phyloP scores from a whole-genome alignment of 768 basidiomycete genomes.

The Xerocomus spinulosus region DNA sequence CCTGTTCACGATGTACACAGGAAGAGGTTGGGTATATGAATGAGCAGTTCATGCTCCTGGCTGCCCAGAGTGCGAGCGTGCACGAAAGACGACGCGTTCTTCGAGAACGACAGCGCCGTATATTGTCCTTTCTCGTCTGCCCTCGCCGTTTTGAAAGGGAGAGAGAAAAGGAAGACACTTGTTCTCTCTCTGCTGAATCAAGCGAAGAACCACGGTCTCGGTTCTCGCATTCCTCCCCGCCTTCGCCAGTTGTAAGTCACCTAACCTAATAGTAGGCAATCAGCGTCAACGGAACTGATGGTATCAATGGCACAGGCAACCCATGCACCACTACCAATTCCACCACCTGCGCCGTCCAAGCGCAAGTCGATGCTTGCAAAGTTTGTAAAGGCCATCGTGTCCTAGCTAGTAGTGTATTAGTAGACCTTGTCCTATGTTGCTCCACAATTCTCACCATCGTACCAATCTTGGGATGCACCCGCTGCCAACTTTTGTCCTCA shows the following conservation, averaged over 20 bases:
- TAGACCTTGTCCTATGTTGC: no score
- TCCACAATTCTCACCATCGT: no score
- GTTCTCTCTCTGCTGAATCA: not conserved
- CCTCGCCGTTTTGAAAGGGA: not conserved
- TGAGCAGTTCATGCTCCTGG: constrained; percentile 14
- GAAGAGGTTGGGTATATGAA: not conserved
- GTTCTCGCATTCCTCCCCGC: constrained; percentile 15
- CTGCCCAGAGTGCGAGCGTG: constrained; percentile 15
- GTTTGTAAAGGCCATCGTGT: constrained; percentile 9
- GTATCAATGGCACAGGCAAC: constrained; percentile 1
- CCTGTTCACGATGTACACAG: not conserved
- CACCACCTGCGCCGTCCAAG: not conserved
- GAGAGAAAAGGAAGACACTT: not conserved
- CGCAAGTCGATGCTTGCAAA: constrained; percentile 16
- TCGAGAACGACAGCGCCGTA: constrained; percentile 7
- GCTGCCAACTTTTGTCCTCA: no score
- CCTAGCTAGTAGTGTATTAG: not conserved
- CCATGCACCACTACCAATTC: not conserved
- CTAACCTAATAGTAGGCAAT: no score
- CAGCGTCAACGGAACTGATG: not conserved
- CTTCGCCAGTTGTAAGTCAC: constrained; percentile 18
- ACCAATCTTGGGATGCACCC: no score
- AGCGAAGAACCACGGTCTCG: constrained; percentile 20
- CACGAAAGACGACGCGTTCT: constrained; percentile 16
- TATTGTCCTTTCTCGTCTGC: constrained; percentile 7